These are phyloP conservation scores for Filobasidium wieringae DNA, from an alignment of 768 basidiomycete species.

Conservation along the genomic window DNA sequence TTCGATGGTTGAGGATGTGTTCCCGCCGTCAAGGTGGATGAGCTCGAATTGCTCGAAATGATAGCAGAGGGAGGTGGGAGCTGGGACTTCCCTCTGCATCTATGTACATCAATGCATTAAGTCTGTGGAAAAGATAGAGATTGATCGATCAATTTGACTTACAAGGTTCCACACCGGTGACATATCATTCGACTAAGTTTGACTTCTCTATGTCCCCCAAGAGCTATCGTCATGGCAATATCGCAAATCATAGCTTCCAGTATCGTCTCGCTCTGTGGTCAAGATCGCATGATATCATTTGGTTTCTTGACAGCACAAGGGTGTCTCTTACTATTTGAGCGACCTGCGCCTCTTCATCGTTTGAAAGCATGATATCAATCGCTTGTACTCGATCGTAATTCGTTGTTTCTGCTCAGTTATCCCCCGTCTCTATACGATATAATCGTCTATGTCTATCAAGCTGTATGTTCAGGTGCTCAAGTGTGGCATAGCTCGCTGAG, in stretches of 20 bases:
- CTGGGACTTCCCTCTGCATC: constrained; percentile 6
- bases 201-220: constrained; percentile 5
- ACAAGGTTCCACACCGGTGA: constrained; percentile 2
- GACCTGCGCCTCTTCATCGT: constrained; percentile 1
- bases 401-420: too few species aligned
- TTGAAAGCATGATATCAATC: background rate
- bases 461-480: too few species aligned
- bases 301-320: too few species aligned
- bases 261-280: background rate
- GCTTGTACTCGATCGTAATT: too few species aligned
- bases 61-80: background rate
- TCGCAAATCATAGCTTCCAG: constrained; percentile 7
- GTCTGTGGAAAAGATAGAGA: background rate
- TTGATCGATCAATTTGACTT: background rate
- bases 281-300: background rate
- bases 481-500: too few species aligned
- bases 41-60: background rate
- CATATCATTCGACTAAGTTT: background rate
- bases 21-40: background rate
- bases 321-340: background rate
- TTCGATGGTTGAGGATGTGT: background rate
- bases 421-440: too few species aligned
- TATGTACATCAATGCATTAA: background rate
- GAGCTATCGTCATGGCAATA: constrained; percentile 1
- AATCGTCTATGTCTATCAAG: too few species aligned